Base-by-base conservation (phyloP, 768 basidiomycete species). In the Daedaleopsis nitida region DNA sequence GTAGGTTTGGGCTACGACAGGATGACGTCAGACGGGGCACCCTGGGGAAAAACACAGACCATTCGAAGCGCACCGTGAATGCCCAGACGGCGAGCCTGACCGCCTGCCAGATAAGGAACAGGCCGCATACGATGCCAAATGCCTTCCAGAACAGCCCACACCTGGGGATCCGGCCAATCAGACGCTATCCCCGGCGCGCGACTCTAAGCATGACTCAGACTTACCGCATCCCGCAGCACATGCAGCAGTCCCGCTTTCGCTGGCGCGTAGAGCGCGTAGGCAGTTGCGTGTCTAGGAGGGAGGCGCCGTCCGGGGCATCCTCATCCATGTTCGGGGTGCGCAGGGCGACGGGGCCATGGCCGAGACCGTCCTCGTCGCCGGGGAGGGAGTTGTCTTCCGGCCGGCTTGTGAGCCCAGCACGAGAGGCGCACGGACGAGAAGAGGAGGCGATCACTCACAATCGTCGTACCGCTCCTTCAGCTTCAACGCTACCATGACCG, bases 121-220 rank as follows among this genome's bases (percentile, higher is more conserved):
- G 63, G 19, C 72, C 69, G 4, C 76, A 59, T n/a, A 84, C 81
- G 49, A 86, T 79, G 21, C 78, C 83, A 54, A 84, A 73, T 1
- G 81, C 81, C 66, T 83, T 86, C 77, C 80, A 85, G 68, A 85
- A 79, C 13, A 84, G 70, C 35, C 73, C 73, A 64, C 82, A 84
- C 62, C 84, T 85, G 56, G n/a, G 48, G 16, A 48, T 16, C 37
- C 21, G 14, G 23, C 14, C 13, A 42, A 10, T 2, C 23, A 13
- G 23, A 24, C 47, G 11, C 13, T 13, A 21, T 24, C 23, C 12
- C 47, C 21, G n/a, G 47, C 19, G 14, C 44, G 21, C 23, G 24
- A 24, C 23, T 23, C 4, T n/a, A 24, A 3, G 27, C 27, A 55
- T 12, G 52, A 24, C 24, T 52, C 19, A 35, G 32, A 64, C 81